These are phyloP conservation scores for Amanita exitialis DNA, from an alignment of 768 basidiomycete species.

Conservation along the genomic window DNA sequence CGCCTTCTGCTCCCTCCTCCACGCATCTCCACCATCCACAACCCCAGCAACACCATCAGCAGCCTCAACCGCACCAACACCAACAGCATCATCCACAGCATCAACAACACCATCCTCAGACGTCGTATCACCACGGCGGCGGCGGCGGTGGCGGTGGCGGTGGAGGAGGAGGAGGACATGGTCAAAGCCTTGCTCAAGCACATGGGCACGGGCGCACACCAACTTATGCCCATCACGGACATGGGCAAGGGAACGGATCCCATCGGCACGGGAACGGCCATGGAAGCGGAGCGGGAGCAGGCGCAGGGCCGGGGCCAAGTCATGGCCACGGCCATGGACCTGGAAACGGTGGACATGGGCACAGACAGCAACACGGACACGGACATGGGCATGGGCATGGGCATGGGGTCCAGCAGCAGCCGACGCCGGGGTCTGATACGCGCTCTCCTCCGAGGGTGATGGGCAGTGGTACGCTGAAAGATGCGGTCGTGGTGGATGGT, in stretches of 20 bases:
- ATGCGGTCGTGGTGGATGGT: not conserved
- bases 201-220: too few relatives aligned
- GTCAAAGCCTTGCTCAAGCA: too few relatives aligned
- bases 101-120: not conserved
- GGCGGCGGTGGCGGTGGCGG: not conserved
- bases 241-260: too few relatives aligned
- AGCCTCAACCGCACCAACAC: not conserved
- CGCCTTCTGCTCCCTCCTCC: not conserved
- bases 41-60: not conserved
- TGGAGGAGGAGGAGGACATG: too few relatives aligned
- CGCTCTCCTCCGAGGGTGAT: not conserved
- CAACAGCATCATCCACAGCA: not conserved
- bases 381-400: not conserved
- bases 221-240: too few relatives aligned
- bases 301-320: too few relatives aligned
- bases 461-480: not conserved
- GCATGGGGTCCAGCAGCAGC: slow-evolving; percentile 5
- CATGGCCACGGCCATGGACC: too few relatives aligned
- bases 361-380: too few relatives aligned
- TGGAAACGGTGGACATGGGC: too few relatives aligned
- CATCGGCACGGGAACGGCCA: too few relatives aligned
- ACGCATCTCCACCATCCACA: not conserved
- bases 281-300: too few relatives aligned
- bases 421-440: slow-evolving; percentile 3
- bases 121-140: not conserved